These are phyloP conservation scores for Acacia acuminata DNA, from an alignment of 306 rosid species.

Conservation along the genomic window DNA sequence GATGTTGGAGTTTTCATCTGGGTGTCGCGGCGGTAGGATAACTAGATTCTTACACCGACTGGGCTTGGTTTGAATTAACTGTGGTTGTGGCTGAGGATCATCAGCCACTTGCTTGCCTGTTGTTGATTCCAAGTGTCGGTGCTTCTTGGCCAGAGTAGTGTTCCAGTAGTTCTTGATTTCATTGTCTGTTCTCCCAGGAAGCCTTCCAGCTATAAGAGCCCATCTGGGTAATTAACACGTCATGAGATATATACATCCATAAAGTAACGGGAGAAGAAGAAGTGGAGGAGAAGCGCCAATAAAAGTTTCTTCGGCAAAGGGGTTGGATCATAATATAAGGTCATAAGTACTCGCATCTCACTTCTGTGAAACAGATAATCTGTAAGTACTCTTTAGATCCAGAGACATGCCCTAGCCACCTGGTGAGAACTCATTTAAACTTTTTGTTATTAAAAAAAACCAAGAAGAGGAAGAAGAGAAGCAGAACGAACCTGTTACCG, in stretches of 20 bases:
- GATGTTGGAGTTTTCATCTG: neutral
- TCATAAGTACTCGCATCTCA: too few relatives aligned
- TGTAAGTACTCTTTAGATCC: too few relatives aligned
- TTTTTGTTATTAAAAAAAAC: too few relatives aligned
- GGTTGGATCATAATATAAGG: too few relatives aligned
- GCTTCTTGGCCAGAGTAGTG: constrained; percentile 1
- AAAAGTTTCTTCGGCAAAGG: too few relatives aligned
- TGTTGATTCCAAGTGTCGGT: neutral
- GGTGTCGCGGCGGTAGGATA: neutral
- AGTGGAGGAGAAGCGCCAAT: too few relatives aligned
- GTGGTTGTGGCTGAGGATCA: neutral
- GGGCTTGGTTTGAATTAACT: neutral
- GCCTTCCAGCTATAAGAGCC: constrained; percentile 15
- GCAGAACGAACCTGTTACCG: neutral
- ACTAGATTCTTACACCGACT: neutral
- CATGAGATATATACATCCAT: too few relatives aligned
- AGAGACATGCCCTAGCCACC: too few relatives aligned
- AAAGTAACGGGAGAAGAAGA: neutral
- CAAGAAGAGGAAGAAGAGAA: neutral
- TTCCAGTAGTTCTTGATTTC: constrained; percentile 19
- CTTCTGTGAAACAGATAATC: too few relatives aligned
- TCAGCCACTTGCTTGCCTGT: neutral
- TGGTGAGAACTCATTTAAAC: too few relatives aligned
- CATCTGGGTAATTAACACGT: neutral
- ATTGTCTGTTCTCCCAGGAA: constrained; percentile 16